A percentile compares a stretch with the other conserved stretches of the same genome.
Conservation (phyloP, 352 stramenopile species). For the Phytophthora aleatoria region DNA sequence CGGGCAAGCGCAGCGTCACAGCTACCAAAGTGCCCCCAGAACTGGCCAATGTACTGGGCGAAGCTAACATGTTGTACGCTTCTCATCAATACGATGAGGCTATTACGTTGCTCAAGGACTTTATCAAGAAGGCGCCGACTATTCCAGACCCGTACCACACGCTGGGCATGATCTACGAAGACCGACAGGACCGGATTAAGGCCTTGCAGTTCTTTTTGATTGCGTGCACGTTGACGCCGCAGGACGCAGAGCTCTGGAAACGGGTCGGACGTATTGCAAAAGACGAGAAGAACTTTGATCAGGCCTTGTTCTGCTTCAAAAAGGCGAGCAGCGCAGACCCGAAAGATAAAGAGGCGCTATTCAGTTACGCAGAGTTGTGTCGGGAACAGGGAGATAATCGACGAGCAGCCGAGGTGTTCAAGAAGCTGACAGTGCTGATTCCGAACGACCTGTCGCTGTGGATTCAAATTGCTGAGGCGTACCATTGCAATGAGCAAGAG, state of each 20-base stretch:
- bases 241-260: slow-evolving; percentile 87
- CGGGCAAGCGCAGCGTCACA: slow-evolving; percentile 62
- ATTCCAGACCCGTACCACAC: slow-evolving; percentile 89
- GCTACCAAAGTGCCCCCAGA: slow-evolving; percentile 81
- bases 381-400: slow-evolving; percentile 81
- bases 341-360: slow-evolving; percentile 82
- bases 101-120: slow-evolving; percentile 84
- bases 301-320: slow-evolving; percentile 87
- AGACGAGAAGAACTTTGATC: slow-evolving; percentile 87
- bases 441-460: slow-evolving; percentile 82
- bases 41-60: slow-evolving; percentile 76
- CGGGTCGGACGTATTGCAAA: slow-evolving; percentile 84
- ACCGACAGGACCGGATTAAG: slow-evolving; percentile 79
- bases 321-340: slow-evolving; percentile 81
- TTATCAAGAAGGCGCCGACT: slow-evolving; percentile 89
- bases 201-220: slow-evolving; percentile 89
- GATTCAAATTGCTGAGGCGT: slow-evolving; percentile 89
- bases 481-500: slow-evolving; percentile 88
- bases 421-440: slow-evolving; percentile 73
- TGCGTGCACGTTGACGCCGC: slow-evolving; percentile 78
- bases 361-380: slow-evolving; percentile 83
- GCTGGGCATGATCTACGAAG: slow-evolving; percentile 88
- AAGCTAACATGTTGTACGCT: slow-evolving; percentile 88
- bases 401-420: slow-evolving; percentile 79
- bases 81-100: slow-evolving; percentile 87